Evolutionary conservation across 1,139 yeast species (phyloP).

Genomic region (Candida labiduridarum): DNA sequence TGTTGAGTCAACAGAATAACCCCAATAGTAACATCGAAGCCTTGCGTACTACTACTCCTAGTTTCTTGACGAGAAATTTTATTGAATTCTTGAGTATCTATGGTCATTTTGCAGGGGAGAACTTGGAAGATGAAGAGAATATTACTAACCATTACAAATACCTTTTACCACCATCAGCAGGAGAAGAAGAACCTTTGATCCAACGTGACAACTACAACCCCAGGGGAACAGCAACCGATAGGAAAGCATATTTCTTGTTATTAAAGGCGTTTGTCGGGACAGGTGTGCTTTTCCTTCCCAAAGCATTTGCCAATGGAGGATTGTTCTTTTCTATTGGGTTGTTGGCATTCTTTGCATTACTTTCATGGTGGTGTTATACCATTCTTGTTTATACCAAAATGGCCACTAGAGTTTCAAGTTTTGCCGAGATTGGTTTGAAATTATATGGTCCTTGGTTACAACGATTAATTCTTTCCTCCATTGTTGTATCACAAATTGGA

Average conservation of each 20-base stretch:
- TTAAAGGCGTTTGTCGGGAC: conserved; percentile 95
- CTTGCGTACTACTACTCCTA: conserved; percentile 26
- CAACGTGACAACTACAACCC: conserved; percentile 24
- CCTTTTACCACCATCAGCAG: conserved; percentile 16
- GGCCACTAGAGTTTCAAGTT: conserved; percentile 67
- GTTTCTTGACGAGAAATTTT: conserved; percentile 66
- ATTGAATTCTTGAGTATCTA: conserved; percentile 73
- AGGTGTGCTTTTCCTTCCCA: conserved; percentile 92
- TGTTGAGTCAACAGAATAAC: conserved; percentile 30
- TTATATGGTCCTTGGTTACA: conserved; percentile 75
- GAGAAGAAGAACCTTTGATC: conserved; percentile 53
- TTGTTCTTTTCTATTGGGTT: conserved; percentile 68
- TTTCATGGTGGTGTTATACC: conserved; percentile 87
- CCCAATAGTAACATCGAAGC: conserved; percentile 11
- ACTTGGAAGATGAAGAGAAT: conserved; percentile 69
- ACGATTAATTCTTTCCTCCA: conserved; percentile 68
- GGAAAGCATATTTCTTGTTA: conserved; percentile 62
- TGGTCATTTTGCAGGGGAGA: conserved; percentile 86
- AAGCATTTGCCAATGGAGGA: conserved; percentile 91
- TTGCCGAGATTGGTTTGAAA: conserved; percentile 83
- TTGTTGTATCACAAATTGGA: conserved; percentile 88
- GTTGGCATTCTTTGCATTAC: conserved; percentile 66
- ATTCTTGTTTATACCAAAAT: conserved; percentile 65
- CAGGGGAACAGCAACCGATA: conserved; percentile 64
- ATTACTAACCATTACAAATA: conserved; percentile 52